Conservation (phyloP, 768 basidiomycete species). For the Exidia glandulosa region DNA sequence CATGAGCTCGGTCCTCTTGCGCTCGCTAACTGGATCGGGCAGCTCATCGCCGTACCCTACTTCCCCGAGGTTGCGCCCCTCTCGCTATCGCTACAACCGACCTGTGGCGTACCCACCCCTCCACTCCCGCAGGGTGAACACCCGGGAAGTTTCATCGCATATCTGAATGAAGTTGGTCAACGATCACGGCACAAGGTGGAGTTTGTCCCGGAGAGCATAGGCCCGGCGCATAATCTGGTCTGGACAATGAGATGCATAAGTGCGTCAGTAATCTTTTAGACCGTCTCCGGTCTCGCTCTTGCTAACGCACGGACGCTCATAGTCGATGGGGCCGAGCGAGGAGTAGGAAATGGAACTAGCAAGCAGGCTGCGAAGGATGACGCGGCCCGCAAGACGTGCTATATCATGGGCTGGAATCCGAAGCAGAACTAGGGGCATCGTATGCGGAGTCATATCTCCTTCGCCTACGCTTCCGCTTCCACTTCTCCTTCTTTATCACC, state of each 20-base stretch:
- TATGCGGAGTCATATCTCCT: too few relatives aligned
- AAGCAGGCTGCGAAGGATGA: not conserved
- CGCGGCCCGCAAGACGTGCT: not conserved
- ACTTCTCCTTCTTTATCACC: too few relatives aligned
- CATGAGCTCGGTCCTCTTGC: not conserved
- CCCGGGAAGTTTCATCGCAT: conserved; percentile 11
- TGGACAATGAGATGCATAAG: not conserved
- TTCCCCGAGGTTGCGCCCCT: conserved; percentile 1
- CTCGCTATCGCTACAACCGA: conserved; percentile 22
- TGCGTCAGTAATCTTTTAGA: not conserved
- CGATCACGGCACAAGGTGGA: not conserved
- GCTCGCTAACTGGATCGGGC: not conserved
- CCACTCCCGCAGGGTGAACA: conserved; percentile 7
- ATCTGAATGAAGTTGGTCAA: not conserved
- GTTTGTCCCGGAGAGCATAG: not conserved
- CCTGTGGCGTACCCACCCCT: too few relatives aligned
- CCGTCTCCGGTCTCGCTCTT: too few relatives aligned
- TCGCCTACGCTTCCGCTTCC: too few relatives aligned
- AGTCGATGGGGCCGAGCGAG: not conserved
- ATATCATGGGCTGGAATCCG: not conserved
- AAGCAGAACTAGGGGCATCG: not conserved
- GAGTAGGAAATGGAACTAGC: not conserved
- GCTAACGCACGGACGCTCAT: not conserved
- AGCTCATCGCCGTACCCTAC: not conserved
- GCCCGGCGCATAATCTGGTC: not conserved